Conservation (phyloP, 2,329 filamentous ascomycete genomes). For the Penicillium vulpinum region DNA sequence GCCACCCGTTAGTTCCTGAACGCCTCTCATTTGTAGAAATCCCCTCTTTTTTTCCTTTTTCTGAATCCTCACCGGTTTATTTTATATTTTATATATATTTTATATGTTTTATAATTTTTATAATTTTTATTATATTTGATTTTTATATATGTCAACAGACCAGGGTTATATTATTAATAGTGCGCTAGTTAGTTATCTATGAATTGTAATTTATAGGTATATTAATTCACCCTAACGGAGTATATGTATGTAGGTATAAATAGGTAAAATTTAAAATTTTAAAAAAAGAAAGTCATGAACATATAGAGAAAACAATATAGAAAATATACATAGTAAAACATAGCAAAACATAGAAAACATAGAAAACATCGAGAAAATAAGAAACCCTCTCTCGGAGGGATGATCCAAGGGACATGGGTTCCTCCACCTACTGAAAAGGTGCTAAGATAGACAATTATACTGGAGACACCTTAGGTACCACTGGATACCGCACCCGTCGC, state of each 20-base stretch:
- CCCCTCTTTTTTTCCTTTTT: constrained; percentile 1
- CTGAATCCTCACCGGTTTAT: not conserved
- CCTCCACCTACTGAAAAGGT: constrained; percentile 22
- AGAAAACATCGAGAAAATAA: not conserved
- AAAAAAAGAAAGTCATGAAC: not conserved
- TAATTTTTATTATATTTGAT: too few relatives aligned
- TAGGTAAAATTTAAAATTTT: not conserved
- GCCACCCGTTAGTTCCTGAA: constrained; percentile 14
- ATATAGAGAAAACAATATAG: too few relatives aligned
- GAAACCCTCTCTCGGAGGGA: constrained; percentile 2
- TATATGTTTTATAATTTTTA: too few relatives aligned
- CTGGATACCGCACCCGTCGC: not conserved
- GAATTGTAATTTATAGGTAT: too few relatives aligned
- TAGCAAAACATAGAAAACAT: not conserved
- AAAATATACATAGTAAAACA: too few relatives aligned
- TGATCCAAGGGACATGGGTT: constrained; percentile 21
- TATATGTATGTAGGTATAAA: not conserved
- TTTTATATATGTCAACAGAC: too few relatives aligned
- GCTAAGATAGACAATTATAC: constrained; percentile 20
- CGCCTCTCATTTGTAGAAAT: constrained; percentile 7
- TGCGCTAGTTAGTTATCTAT: too few relatives aligned
- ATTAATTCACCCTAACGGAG: too few relatives aligned
- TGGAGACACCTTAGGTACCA: constrained; percentile 7
- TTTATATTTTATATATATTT: not conserved
- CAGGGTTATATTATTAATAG: too few relatives aligned